Base-by-base conservation (phyloP, 768 basidiomycete genomes). In the Xanthoconium stramineum region DNA sequence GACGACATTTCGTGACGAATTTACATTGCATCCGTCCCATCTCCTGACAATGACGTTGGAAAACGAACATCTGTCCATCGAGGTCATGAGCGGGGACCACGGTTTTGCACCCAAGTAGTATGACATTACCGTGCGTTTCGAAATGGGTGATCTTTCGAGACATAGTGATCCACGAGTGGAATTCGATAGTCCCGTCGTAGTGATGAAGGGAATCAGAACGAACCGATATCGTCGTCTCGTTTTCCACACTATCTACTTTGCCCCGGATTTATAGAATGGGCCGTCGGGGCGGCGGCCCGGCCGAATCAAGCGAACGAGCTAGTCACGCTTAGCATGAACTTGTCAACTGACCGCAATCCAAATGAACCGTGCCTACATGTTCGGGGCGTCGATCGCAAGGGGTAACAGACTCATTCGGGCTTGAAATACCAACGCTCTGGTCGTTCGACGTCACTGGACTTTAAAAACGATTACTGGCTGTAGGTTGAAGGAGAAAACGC, bases 21-120 rank as follows among this genome's bases (percentile, higher is more conserved):
- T 62, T 66, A 89, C 91, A 95, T 96, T 9, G 94, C 94, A 77
- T 97, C 94, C 32, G 92, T 88, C 7, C 94, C 94, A 78, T 95
- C 94, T 29, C 93, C 93, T 10, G 89, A 85, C 43, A 95, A 72
- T 20, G 91, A 93, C 11, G 94, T 97, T 11, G 94, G 94, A 75
- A 94, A 97, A 43, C 94, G 87, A 50, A 96, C 83, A 75, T 95
- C 93, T 94, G 57, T 46, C 30, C 44, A 56, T 2, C 40, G 19
- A 38, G 37, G 47, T 38, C 15, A 45, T 47, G 37, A 53, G 43
- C n/a, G 30, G 15, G 24, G 45, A 36, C 39, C 14, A 53, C 2
- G 29, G 28, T 28, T 15, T 20, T 19, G 24, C 49, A 1, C 29
- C n/a, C 24, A 35, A 9, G 17, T 28, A 9, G 17, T 28, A 33